Conservation (phyloP, 1,139 yeast genomes). For the Saccharomyces hybrid region DNA sequence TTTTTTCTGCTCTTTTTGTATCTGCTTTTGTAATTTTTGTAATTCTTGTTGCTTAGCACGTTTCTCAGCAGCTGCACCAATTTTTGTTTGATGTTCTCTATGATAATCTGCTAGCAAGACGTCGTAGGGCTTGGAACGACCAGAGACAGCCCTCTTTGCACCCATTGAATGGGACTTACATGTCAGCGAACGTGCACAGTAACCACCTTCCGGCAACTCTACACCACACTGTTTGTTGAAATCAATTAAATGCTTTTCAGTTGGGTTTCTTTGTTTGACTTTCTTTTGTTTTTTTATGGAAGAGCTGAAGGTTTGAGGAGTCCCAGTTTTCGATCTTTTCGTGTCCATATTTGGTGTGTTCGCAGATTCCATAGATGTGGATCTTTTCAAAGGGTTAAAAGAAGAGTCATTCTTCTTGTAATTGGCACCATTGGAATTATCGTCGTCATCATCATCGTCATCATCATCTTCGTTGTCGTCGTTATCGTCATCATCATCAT, state of each 20-base stretch:
- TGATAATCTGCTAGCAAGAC: slow-evolving; percentile 82
- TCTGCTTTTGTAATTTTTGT: slow-evolving; percentile 24
- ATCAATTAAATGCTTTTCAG: slow-evolving; percentile 77
- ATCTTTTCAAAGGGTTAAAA: not conserved
- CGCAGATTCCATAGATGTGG: not conserved
- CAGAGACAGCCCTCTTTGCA: slow-evolving; percentile 89
- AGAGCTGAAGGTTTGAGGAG: slow-evolving; percentile 1
- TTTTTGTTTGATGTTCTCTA: slow-evolving; percentile 83
- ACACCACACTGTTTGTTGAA: slow-evolving; percentile 97
- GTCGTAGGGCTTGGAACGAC: slow-evolving; percentile 90
- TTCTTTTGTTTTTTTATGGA: slow-evolving; percentile 39
- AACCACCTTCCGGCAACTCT: slow-evolving; percentile 82
- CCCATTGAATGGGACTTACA: slow-evolving; percentile 99
- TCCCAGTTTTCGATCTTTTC: slow-evolving; percentile 2
- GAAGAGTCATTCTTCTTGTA: slow-evolving; percentile 11
- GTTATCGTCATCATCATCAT: slow-evolving; percentile 31
- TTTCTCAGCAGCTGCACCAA: slow-evolving; percentile 74
- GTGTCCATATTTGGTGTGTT: not conserved
- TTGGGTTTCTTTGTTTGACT: slow-evolving; percentile 44
- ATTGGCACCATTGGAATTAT: slow-evolving; percentile 16
- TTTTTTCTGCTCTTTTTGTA: slow-evolving; percentile 24
- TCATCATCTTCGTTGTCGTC: slow-evolving; percentile 34
- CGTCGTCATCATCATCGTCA: slow-evolving; percentile 30
- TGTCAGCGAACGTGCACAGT: slow-evolving; percentile 89
- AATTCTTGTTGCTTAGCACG: slow-evolving; percentile 31